These are phyloP conservation scores for Teratosphaeriaceae sp. DNA, from an alignment of 2,329 filamentous ascomycete species.

Conservation along the genomic window DNA sequence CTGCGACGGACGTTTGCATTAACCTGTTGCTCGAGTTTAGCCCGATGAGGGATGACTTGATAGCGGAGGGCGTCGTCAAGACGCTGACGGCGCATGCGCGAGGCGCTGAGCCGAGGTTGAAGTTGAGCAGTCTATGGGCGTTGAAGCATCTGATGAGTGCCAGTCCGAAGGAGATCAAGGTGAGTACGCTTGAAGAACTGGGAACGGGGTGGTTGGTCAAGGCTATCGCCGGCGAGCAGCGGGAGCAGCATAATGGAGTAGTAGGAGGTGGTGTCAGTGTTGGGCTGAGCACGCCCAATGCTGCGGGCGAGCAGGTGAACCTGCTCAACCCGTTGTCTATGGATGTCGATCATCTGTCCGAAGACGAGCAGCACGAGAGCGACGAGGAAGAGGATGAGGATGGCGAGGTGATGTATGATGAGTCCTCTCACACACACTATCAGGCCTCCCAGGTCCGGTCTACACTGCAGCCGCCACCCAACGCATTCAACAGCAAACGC, in stretches of 20 bases:
- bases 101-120: conserved; percentile 69
- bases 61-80: conserved; percentile 66
- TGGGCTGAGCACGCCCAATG: conserved; percentile 44
- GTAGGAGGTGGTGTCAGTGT: conserved; percentile 46
- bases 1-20: conserved; percentile 75
- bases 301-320: conserved; percentile 54
- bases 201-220: conserved; percentile 74
- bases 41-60: conserved; percentile 77
- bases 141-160: conserved; percentile 82
- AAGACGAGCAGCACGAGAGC: conserved; percentile 21
- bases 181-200: conserved; percentile 68
- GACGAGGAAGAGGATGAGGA: conserved; percentile 33
- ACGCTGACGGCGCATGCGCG: conserved; percentile 78
- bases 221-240: conserved; percentile 58
- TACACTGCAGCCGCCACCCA: conserved; percentile 21
- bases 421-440: conserved; percentile 28
- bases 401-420: conserved; percentile 41
- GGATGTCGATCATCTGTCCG: conserved; percentile 28
- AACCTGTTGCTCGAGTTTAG: conserved; percentile 87
- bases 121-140: conserved; percentile 85
- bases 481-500: conserved; percentile 20
- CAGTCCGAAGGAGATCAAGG: conserved; percentile 65
- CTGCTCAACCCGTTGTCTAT: conserved; percentile 46
- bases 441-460: conserved; percentile 29
- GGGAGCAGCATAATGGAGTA: conserved; percentile 35